Conservation (phyloP, 192 early-diverging fungal species). For the Bifiguratus adelaidae region DNA sequence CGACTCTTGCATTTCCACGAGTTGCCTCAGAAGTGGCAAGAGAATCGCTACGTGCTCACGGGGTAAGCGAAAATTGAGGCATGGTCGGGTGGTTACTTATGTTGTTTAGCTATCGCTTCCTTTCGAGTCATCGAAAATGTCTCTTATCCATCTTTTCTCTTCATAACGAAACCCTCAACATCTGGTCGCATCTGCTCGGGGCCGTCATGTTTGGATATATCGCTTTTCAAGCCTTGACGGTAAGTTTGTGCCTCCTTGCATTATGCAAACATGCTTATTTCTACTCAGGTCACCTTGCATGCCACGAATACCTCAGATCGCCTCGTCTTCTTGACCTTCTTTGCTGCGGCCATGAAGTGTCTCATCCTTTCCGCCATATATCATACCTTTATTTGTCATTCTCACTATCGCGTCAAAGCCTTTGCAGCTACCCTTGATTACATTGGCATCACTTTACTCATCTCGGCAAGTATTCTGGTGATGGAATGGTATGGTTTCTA, state of each 20-base stretch:
- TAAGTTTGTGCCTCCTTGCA: conserved; percentile 8
- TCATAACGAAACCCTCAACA: conserved; percentile 40
- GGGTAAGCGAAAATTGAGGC: conserved; percentile 17
- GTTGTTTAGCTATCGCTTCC: conserved; percentile 37
- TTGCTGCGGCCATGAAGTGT: conserved; percentile 45
- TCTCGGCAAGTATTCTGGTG: conserved; percentile 43
- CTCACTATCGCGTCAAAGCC: conserved; percentile 31
- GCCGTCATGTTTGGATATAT: conserved; percentile 18
- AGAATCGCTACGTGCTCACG: conserved; percentile 42
- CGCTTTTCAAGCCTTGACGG: conserved; percentile 17
- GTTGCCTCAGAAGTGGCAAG: conserved; percentile 49
- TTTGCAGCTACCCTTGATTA: conserved; percentile 50
- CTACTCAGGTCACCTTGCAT: not conserved
- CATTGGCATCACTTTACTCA: conserved; percentile 52
- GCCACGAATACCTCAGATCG: conserved; percentile 16
- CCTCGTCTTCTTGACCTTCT: conserved; percentile 40
- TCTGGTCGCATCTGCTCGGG: conserved; percentile 22
- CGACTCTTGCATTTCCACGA: conserved; percentile 44
- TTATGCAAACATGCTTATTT: not conserved
- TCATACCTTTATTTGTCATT: conserved; percentile 49
- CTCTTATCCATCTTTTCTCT: conserved; percentile 48
- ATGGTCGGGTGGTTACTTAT: not conserved
- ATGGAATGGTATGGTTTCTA: conserved; percentile 52
- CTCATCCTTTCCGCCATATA: conserved; percentile 49
- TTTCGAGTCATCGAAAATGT: conserved; percentile 33